A percentile compares a stretch with the other conserved stretches of the same genome.
phyloP scores from a whole-genome alignment of 148 eudicot genomes.

The Cornus florida region DNA sequence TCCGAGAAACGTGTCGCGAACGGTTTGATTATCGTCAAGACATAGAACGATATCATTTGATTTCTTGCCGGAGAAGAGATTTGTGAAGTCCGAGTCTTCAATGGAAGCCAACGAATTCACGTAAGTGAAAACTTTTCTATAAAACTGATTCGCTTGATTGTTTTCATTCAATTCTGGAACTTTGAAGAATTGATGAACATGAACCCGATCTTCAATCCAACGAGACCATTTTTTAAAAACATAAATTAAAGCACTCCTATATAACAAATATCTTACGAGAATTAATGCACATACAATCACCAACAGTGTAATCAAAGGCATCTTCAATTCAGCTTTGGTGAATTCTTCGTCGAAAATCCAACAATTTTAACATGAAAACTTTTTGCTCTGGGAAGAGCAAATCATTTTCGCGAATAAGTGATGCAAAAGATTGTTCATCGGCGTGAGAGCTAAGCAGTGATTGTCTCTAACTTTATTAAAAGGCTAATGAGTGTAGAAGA shows the following conservation, averaged over 20 bases:
- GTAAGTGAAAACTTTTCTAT: constrained; percentile 53
- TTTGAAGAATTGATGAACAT: constrained; percentile 62
- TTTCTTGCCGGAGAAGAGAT: constrained; percentile 56
- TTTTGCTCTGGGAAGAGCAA: constrained; percentile 4
- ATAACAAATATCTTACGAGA: constrained; percentile 25
- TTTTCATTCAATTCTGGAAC: constrained; percentile 65
- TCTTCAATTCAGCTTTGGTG: constrained; percentile 3
- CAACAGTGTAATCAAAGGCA: background rate
- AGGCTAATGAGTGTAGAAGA: background rate
- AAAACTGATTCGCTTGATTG: constrained; percentile 60
- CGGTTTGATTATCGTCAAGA: constrained; percentile 54
- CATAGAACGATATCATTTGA: constrained; percentile 52
- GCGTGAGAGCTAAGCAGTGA: background rate
- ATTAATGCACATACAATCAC: constrained; percentile 4
- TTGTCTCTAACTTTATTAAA: background rate
- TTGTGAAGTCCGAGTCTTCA: constrained; percentile 69
- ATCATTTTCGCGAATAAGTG: background rate
- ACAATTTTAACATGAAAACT: background rate
- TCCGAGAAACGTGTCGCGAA: constrained; percentile 63
- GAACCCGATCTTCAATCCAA: constrained; percentile 49
- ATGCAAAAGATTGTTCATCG: background rate
- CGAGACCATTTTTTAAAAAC: constrained; percentile 27
- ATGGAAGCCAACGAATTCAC: constrained; percentile 60
- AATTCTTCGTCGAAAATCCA: background rate
- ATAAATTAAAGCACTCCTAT: constrained; percentile 30